Evolutionary conservation across 371 early-diverging fungal species (phyloP), one percentile per base, ranked within the genome.

Genomic region (Chytridium lagenaria): DNA sequence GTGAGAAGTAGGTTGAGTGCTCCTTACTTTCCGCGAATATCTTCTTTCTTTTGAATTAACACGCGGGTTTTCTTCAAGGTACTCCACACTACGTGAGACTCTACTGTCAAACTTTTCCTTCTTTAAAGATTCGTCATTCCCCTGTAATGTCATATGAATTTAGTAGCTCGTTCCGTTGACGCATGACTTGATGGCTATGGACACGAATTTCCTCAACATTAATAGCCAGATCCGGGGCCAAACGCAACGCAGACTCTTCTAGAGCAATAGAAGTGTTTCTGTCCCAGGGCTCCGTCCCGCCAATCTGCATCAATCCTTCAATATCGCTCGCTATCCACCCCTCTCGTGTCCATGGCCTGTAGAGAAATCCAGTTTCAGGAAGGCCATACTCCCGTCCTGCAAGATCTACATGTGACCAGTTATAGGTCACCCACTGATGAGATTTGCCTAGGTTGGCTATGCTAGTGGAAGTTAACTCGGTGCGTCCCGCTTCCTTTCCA

Each of bases 361-460:
- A 61, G 34, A 61, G 3, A 15, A 61, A 61, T 7, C 34, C 36
- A 2, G 61, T 28, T 5, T 61, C 61, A 7, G 30, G 30, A 34
- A 61, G 26, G 7, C 61, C 61, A 23, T 61, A 26, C 61, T 61
- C 61, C 36, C 61, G 7, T 12, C 61, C 61, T 7, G 61, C 61
- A 7, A 61, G 37, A 23, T 61, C 61, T 61, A 61, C 61, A 7
- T 61, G 61, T 7, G 61, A 61, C 61, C 61, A 61, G 61, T 61
- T 61, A 26, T 34, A 61, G 3, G 61, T 61, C 34, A 61, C 36
- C 61, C 61, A 61, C 10, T 33, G 61, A 61, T 61, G 30, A 34
- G 61, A 37, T 36, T 34, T 44, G 44, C 44, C 19, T 19, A 44
- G 61, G 34, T 61, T 12, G 5, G 61, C 61, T 16, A 5, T 55